Conservation (phyloP, 768 basidiomycete species). For the Calocera cornea region DNA sequence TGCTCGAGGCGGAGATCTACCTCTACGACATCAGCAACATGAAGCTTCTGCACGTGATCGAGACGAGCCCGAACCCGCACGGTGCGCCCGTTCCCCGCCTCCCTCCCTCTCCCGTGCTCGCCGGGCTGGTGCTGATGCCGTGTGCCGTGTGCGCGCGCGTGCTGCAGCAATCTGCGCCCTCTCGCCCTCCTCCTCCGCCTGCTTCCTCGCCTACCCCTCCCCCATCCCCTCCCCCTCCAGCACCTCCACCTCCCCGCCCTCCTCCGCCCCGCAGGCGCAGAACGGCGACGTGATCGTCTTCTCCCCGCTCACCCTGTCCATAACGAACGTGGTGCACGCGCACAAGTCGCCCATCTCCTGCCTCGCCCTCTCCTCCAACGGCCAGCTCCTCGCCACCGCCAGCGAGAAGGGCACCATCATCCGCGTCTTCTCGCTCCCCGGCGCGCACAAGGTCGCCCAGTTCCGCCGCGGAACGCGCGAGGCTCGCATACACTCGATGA, state of each 20-base stretch:
- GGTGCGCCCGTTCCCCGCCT: slow-evolving; percentile 39
- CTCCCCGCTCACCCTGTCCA: slow-evolving; percentile 80
- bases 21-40: slow-evolving; percentile 99
- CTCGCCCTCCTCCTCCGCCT: slow-evolving; percentile 83
- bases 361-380: slow-evolving; percentile 71
- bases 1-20: slow-evolving; percentile 95
- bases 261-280: slow-evolving; percentile 34
- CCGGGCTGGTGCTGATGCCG: neutral
- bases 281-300: slow-evolving; percentile 93
- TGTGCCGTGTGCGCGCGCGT: neutral
- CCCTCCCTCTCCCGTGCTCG: neutral
- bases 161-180: slow-evolving; percentile 81
- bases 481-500: slow-evolving; percentile 69
- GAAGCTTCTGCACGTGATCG: slow-evolving; percentile 92
- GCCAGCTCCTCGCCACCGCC: slow-evolving; percentile 83
- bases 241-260: slow-evolving; percentile 27
- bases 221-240: slow-evolving; percentile 72
- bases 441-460: slow-evolving; percentile 88
- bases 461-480: slow-evolving; percentile 84
- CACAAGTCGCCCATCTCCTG: slow-evolving; percentile 89
- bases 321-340: slow-evolving; percentile 91
- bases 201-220: slow-evolving; percentile 92
- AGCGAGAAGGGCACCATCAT: slow-evolving; percentile 96
- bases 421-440: slow-evolving; percentile 81
- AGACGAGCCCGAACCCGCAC: slow-evolving; percentile 90